These are phyloP conservation scores for Staphylotrichum longicolle DNA, from an alignment of 495 filamentous ascomycete species.

Conservation along the genomic window DNA sequence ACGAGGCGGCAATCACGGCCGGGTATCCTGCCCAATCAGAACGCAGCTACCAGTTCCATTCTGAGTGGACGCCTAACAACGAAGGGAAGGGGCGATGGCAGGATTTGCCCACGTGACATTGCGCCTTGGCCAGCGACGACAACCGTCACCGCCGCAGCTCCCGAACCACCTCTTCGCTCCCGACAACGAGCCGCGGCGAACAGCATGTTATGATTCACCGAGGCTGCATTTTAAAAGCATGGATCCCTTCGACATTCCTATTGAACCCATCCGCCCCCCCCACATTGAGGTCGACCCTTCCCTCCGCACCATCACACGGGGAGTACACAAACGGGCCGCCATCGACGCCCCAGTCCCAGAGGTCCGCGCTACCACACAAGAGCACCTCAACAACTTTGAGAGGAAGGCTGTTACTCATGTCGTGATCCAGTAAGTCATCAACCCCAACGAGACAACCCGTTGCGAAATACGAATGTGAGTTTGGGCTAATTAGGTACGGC, in stretches of 20 bases:
- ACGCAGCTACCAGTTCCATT: too few relatives aligned
- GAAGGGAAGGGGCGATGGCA: too few relatives aligned
- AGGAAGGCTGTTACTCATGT: slow-evolving; percentile 1
- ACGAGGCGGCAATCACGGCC: too few relatives aligned
- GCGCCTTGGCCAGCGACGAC: too few relatives aligned
- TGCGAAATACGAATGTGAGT: background rate
- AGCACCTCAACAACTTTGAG: slow-evolving; percentile 11
- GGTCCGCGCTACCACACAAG: slow-evolving; percentile 5
- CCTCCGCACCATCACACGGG: slow-evolving; percentile 5
- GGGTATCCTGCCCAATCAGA: too few relatives aligned
- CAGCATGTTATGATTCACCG: slow-evolving; percentile 8
- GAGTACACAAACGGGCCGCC: background rate
- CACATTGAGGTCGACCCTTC: background rate
- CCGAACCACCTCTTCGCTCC: too few relatives aligned
- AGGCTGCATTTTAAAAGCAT: slow-evolving; percentile 4
- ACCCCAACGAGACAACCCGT: slow-evolving; percentile 1
- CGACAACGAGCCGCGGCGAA: slow-evolving; percentile 11
- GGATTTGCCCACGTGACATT: too few relatives aligned
- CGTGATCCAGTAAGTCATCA: slow-evolving; percentile 11
- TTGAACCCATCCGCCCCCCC: slow-evolving; percentile 2
- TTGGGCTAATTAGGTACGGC: background rate
- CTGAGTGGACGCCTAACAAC: too few relatives aligned
- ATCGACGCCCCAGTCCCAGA: slow-evolving; percentile 13
- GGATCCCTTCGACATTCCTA: slow-evolving; percentile 14
- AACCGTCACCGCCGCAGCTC: too few relatives aligned